phyloP scores from a whole-genome alignment of 768 basidiomycete species.

The Serendipita indica region DNA sequence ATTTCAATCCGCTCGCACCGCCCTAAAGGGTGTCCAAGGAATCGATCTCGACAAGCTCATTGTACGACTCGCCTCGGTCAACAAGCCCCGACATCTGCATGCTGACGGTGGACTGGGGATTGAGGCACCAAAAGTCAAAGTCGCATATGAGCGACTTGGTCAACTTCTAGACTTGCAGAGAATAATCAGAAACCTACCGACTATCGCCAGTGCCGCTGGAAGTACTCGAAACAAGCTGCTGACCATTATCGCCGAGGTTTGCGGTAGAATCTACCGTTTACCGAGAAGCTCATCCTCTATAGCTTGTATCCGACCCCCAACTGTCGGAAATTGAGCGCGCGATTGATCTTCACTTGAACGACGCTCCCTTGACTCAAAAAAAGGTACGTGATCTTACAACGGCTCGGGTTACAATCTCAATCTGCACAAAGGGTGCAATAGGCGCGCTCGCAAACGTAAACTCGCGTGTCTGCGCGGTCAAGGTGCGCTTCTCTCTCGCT shows the following conservation, averaged over 20 bases:
- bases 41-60: conserved; percentile 84
- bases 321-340: not conserved
- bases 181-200: not conserved
- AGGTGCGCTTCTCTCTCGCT: conserved; percentile 25
- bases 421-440: not conserved
- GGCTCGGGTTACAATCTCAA: not conserved
- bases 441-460: conserved; percentile 55
- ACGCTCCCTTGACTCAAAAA: not conserved
- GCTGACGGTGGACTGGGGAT: not conserved
- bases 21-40: conserved; percentile 56
- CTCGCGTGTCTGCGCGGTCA: conserved; percentile 79
- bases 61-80: conserved; percentile 18
- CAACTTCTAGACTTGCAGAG: conserved; percentile 1
- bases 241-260: not conserved
- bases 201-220: not conserved
- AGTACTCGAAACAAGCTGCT: not conserved
- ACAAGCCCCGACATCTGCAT: conserved; percentile 12
- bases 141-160: conserved; percentile 12
- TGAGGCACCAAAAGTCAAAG: conserved; percentile 13
- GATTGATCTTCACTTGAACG: not conserved
- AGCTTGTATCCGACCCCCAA: not conserved
- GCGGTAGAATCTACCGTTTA: not conserved
- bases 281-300: not conserved
- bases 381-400: not conserved
- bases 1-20: conserved; percentile 51